Evolutionary conservation across 2,329 filamentous ascomycete species (phyloP), one percentile per base, ranked within the genome.

Genomic region (Corynespora cassiicola): DNA sequence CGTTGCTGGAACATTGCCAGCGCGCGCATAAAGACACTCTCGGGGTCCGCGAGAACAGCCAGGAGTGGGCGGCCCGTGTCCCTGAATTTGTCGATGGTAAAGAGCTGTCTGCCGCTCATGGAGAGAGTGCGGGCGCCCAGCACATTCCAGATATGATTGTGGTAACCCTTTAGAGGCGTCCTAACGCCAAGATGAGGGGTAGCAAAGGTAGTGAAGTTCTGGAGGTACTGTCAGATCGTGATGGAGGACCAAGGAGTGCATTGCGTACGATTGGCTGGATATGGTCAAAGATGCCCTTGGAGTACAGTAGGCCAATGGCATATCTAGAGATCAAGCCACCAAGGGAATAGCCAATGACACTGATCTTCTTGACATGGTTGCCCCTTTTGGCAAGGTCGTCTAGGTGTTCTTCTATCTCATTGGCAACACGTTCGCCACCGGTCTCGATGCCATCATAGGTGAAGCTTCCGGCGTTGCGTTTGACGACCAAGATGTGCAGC

Each of bases 191-290:
- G 40, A 87, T 72, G 61, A 78, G 80, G 92, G 20, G 87, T 86
- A 5, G 88, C 92, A 69, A 97, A 96, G 1, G 91, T 96, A 2
- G 87, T 89, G 69, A 97, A 96, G 75, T 95, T 96, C 80, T 86
- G 16, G 4, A n/a, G n/a, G n/a, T 1, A 7, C 3, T 12, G 36
- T 63, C 33, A 63, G 47, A 16, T 18, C 14, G 18, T 22, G 24
- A 15, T 24, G 7, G 18, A 25, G 53, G 73, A 24, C 31, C 69
- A 84, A n/a, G n/a, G n/a, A n/a, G n/a, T n/a, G n/a, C n/a, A n/a
- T n/a, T n/a, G n/a, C 83, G 69, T 73, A 87, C 84, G 69, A 92
- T 81, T 50, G 92, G 92, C 61, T 90, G 79, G 17, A 97, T 77
- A 41, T 78, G 78, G 39, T 95, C 85, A 39, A 97, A 84, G 41